Conservation (phyloP, 106 monocot species). For the Acorus gramineus region DNA sequence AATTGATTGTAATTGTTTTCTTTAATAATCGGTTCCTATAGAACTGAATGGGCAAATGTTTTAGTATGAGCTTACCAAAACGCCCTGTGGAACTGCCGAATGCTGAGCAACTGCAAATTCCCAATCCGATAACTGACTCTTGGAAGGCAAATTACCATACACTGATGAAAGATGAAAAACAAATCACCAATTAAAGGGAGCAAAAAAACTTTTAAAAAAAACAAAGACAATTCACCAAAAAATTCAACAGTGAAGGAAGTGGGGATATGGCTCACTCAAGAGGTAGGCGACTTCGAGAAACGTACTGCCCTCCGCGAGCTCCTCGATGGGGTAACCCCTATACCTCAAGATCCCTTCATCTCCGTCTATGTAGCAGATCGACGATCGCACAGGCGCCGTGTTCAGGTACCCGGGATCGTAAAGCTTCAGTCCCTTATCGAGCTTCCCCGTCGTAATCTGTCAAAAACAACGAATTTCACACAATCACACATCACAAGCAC, state of each 20-base stretch:
- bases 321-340: slow-evolving; percentile 96
- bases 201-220: background rate
- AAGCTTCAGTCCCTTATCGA: slow-evolving; percentile 87
- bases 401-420: slow-evolving; percentile 98
- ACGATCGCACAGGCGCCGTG: slow-evolving; percentile 83
- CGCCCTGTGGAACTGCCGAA: slow-evolving; percentile 91
- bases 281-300: slow-evolving; percentile 92
- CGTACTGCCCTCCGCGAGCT: slow-evolving; percentile 85
- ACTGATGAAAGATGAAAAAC: slow-evolving; percentile 28
- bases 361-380: slow-evolving; percentile 94
- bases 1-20: no score
- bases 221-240: background rate
- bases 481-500: background rate
- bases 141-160: slow-evolving; percentile 90
- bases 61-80: slow-evolving; percentile 45
- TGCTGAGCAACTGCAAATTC: slow-evolving; percentile 93
- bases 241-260: background rate
- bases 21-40: background rate
- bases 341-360: slow-evolving; percentile 95
- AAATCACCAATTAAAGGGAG: background rate
- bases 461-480: background rate
- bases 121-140: slow-evolving; percentile 75
- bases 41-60: no score
- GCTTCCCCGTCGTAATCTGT: slow-evolving; percentile 67
- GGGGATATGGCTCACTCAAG: slow-evolving; percentile 47